Conservation (phyloP, 352 stramenopile species). For the Blastocystis sp. region DNA sequence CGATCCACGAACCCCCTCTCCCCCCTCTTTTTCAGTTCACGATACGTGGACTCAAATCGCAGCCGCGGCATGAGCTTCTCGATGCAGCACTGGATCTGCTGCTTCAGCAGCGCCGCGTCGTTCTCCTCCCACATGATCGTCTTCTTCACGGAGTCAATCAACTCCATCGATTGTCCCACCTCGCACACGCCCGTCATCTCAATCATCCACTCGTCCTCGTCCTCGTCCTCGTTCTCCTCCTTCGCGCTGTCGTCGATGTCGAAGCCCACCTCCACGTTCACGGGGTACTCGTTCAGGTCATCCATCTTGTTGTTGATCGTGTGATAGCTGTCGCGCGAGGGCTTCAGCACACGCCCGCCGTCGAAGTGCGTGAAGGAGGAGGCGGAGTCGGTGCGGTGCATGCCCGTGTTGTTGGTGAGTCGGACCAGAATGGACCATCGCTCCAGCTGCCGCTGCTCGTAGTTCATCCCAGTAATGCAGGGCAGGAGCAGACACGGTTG, state of each 20-base stretch:
- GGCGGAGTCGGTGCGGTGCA: not conserved
- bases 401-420: not conserved
- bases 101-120: not conserved
- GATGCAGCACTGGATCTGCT: constrained; percentile 22
- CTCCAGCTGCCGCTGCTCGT: not conserved
- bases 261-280: constrained; percentile 33
- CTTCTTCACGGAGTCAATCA: not conserved
- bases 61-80: constrained; percentile 32
- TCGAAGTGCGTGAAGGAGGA: not conserved
- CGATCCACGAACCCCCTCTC: not conserved
- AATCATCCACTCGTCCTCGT: constrained; percentile 1
- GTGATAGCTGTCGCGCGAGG: not conserved
- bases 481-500: constrained; percentile 34
- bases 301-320: constrained; percentile 73
- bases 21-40: not conserved
- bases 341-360: not conserved
- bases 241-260: constrained; percentile 25
- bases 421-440: not conserved
- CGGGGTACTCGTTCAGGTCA: not conserved
- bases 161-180: not conserved
- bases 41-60: constrained; percentile 14
- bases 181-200: not conserved
- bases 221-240: not conserved
- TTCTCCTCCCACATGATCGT: not conserved
- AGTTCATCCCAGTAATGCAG: constrained; percentile 1